Conservation (phyloP, 495 filamentous ascomycete species). For the Staphylotrichum longicolle region DNA sequence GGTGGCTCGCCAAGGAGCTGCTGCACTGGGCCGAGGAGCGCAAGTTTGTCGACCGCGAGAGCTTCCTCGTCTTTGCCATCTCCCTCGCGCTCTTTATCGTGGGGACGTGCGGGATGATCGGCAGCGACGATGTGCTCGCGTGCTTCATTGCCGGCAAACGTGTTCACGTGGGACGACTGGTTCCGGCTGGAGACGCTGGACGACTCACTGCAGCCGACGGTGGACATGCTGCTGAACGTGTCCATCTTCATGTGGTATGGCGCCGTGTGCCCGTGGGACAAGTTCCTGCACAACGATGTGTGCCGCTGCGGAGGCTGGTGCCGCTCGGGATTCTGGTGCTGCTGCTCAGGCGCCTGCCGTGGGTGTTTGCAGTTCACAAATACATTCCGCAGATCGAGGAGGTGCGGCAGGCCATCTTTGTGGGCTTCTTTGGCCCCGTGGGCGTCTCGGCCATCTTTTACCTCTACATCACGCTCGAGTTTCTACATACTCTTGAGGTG, state of each 20-base stretch:
- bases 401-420: conserved; percentile 69
- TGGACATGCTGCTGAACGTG: conserved; percentile 78
- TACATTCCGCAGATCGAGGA: conserved; percentile 79
- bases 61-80: conserved; percentile 72
- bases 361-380: conserved; percentile 70
- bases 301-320: conserved; percentile 76
- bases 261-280: conserved; percentile 78
- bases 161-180: conserved; percentile 91
- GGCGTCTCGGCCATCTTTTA: conserved; percentile 94
- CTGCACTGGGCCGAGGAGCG: conserved; percentile 81
- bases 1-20: conserved; percentile 76
- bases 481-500: conserved; percentile 56
- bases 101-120: conserved; percentile 84
- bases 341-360: conserved; percentile 73
- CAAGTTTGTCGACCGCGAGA: conserved; percentile 83
- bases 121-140: conserved; percentile 87
- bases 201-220: conserved; percentile 85
- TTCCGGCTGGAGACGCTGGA: conserved; percentile 85
- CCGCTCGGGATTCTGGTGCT: conserved; percentile 77
- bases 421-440: conserved; percentile 92
- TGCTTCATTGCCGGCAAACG: conserved; percentile 95
- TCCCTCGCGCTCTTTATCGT: conserved; percentile 69
- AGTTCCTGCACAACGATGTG: conserved; percentile 65
- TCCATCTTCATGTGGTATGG: conserved; percentile 91
- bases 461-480: conserved; percentile 74